phyloP scores from a whole-genome alignment of 2,329 filamentous ascomycete genomes.

The Ophiostoma montium region DNA sequence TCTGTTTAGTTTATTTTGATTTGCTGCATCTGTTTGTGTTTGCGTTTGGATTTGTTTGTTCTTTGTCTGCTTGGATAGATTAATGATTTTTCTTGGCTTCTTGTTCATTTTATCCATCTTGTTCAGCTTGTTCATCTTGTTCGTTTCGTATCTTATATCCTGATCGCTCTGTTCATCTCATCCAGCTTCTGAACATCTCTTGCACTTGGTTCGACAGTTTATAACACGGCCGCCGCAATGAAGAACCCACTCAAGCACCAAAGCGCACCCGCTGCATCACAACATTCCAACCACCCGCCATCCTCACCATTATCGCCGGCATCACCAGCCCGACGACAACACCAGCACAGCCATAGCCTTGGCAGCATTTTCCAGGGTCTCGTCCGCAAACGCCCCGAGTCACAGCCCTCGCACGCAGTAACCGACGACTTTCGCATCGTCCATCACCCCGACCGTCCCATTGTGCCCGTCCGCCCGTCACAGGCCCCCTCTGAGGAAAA shows the following conservation, averaged over 20 bases:
- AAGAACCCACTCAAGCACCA: conserved; percentile 8
- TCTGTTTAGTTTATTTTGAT: background rate
- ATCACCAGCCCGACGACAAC: background rate
- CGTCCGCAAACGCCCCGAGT: background rate
- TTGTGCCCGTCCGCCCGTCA: conserved; percentile 8
- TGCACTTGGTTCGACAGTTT: no score
- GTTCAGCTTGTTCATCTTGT: background rate
- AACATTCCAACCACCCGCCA: background rate
- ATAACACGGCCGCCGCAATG: conserved; percentile 5
- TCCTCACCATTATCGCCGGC: background rate
- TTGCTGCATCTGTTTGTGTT: background rate
- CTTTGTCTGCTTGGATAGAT: background rate
- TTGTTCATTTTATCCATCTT: background rate
- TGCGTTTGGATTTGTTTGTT: no score
- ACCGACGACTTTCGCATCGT: conserved; percentile 3
- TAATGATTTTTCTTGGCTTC: background rate
- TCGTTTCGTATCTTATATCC: background rate
- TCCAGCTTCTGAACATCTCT: no score
- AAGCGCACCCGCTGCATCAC: conserved; percentile 4
- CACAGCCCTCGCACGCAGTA: background rate
- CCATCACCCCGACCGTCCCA: conserved; percentile 18
- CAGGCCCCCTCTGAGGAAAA: conserved; percentile 18
- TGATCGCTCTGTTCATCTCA: background rate
- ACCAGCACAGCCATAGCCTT: conserved; percentile 2
- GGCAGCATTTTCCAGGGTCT: conserved; percentile 2